Conservation (phyloP, 2,329 filamentous ascomycete species). For the Reticulascus tulasneorum region DNA sequence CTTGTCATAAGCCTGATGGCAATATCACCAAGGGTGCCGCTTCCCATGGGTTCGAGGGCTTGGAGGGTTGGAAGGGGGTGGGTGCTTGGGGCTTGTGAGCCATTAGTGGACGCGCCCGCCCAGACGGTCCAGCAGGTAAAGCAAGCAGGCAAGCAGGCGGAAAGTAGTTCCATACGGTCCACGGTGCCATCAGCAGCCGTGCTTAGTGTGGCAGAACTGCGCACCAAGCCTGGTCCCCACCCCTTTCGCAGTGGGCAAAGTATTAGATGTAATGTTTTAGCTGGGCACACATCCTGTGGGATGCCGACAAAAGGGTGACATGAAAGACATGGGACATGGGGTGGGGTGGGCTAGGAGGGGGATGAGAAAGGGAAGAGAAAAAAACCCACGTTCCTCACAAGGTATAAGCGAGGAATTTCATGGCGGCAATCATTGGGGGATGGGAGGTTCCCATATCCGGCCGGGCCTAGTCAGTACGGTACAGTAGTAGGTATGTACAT, state of each 20-base stretch:
- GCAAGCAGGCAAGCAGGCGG: conserved; percentile 1
- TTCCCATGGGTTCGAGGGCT: background rate
- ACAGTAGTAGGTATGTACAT: too few species aligned
- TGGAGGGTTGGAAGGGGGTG: background rate
- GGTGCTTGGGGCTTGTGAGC: background rate
- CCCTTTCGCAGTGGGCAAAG: too few species aligned
- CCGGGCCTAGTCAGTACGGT: too few species aligned
- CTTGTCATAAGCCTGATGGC: background rate
- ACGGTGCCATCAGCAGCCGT: conserved; percentile 7
- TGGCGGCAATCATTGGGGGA: too few species aligned
- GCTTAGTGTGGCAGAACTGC: conserved; percentile 5
- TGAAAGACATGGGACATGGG: background rate
- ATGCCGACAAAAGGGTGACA: background rate
- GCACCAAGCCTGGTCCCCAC: conserved; percentile 3
- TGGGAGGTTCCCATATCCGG: too few species aligned
- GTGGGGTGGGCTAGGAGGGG: background rate
- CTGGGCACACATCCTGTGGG: conserved; percentile 2
- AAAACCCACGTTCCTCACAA: too few species aligned
- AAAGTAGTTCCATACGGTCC: background rate
- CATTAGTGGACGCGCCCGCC: background rate
- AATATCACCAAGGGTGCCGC: background rate
- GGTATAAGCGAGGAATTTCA: too few species aligned
- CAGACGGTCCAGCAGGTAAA: background rate
- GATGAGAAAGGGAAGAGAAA: background rate
- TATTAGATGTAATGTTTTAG: conserved; percentile 1